Evolutionary conservation across 2,329 filamentous ascomycete species (phyloP), one percentile per base, ranked within the genome.

Genomic region (Colletotrichum salicis): DNA sequence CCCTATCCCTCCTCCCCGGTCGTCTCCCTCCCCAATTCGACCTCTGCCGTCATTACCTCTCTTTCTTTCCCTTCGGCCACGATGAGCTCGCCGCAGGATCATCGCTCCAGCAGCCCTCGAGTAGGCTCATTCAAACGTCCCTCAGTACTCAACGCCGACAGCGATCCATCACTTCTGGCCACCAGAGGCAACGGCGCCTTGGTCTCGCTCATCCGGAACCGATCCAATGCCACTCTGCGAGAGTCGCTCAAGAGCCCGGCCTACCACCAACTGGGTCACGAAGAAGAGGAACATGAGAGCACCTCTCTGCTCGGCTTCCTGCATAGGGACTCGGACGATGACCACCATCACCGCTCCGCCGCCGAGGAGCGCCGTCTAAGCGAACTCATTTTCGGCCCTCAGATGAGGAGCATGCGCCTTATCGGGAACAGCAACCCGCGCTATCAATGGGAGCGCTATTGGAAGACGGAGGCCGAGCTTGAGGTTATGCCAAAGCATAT

Each of bases 371-470:
- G 87, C 37, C 88, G 90, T 27, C 80, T 91, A 62, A 89, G 83
- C 70, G 85, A 86, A 73, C 84, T 92, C 71, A 87, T 92, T 64
- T 86, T 88, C 77, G 89, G 88, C n/a, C 91, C 92, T 3, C 90
- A 93, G 80, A 92, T 95, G 87, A 88, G 94, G 73, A 95, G 92
- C 78, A 93, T 95, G 88, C 89, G 94, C 66, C 86, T 98, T 76
- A 97, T 98, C 80, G 96, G 96, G 54, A 94, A 94, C 77, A 94
- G 90, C 75, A 98, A 96, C 80, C 93, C 94, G 22, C 86, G 94
- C 72, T 97, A 97, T 82, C 89, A 89, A 74, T 98, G 95, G 92
- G 92, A 95, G 79, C 88, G 88, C 72, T 98, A 97, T 80, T 97
- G 93, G 89, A 97, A 94, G 80, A 89, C 90, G 0, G 91, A 95